Conservation (phyloP, 495 filamentous ascomycete genomes). For the Glutinoglossum americanum region DNA sequence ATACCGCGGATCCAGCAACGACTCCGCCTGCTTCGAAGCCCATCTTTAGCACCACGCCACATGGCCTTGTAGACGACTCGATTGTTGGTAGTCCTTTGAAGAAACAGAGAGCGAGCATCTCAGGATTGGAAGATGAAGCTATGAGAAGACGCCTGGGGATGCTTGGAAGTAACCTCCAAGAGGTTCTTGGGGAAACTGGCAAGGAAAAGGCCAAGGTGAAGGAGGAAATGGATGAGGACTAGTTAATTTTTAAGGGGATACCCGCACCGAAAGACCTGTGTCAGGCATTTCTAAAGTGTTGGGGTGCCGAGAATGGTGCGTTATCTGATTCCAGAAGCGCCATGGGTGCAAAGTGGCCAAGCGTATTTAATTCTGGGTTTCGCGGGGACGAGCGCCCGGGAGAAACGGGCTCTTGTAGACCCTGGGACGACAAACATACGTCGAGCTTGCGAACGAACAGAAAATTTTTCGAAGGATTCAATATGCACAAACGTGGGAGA, state of each 20-base stretch:
- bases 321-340: not conserved
- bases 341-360: not conserved
- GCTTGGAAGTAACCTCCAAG: not conserved
- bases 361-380: not conserved
- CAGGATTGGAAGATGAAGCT: slow-evolving; percentile 4
- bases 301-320: too few relatives aligned
- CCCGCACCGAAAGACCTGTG: not conserved
- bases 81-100: slow-evolving; percentile 7
- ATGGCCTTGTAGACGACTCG: not conserved
- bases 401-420: not conserved
- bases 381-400: not conserved
- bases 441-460: not conserved
- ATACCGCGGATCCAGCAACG: not conserved
- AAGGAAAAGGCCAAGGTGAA: not conserved
- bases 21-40: slow-evolving; percentile 1
- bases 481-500: not conserved
- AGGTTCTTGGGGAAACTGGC: not conserved
- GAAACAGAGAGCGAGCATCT: slow-evolving; percentile 6
- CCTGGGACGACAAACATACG: not conserved
- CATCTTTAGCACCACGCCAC: not conserved
- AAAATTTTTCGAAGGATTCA: not conserved
- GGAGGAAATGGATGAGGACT: not conserved
- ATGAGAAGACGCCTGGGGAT: slow-evolving; percentile 5
- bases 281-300: not conserved
- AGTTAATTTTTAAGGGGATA: not conserved